Conservation (phyloP, 257 asterid species). For the Eustoma russellianum region DNA sequence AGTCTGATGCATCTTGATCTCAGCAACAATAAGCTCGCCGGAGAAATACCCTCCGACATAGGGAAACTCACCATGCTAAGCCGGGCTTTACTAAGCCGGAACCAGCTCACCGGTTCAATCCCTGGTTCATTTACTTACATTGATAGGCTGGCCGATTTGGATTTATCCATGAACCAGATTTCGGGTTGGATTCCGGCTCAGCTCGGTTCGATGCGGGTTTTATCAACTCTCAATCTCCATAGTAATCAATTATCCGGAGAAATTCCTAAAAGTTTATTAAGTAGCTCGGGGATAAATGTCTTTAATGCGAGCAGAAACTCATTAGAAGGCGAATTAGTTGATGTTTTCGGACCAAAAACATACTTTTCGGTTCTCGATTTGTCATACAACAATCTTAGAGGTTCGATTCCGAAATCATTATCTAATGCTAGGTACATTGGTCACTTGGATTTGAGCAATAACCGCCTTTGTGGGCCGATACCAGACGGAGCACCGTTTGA, state of each 20-base stretch:
- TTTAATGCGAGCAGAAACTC: slow-evolving; percentile 60
- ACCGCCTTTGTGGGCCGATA: slow-evolving; percentile 81
- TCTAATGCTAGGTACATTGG: slow-evolving; percentile 62
- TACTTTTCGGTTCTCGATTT: slow-evolving; percentile 70
- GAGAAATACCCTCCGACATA: slow-evolving; percentile 57
- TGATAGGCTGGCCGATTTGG: slow-evolving; percentile 70
- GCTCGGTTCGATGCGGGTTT: slow-evolving; percentile 85
- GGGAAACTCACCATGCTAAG: slow-evolving; percentile 85
- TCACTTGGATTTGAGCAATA: slow-evolving; percentile 80
- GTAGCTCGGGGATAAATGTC: slow-evolving; percentile 68
- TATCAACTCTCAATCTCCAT: slow-evolving; percentile 68
- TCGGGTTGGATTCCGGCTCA: slow-evolving; percentile 61
- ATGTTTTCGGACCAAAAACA: slow-evolving; percentile 54
- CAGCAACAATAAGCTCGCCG: slow-evolving; percentile 56
- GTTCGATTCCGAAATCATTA: slow-evolving; percentile 61
- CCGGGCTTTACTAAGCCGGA: slow-evolving; percentile 61
- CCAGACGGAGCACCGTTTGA: slow-evolving; percentile 86
- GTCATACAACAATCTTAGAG: slow-evolving; percentile 54
- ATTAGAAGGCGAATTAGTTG: slow-evolving; percentile 62
- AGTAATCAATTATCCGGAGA: slow-evolving; percentile 48
- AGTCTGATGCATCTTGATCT: slow-evolving; percentile 74
- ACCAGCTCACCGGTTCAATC: slow-evolving; percentile 67
- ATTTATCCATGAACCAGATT: slow-evolving; percentile 54
- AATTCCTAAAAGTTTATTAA: slow-evolving; percentile 40
- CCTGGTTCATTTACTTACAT: slow-evolving; percentile 52